phyloP scores from a whole-genome alignment of 1,139 yeast species.

The Tardiomyces digboiensis region DNA sequence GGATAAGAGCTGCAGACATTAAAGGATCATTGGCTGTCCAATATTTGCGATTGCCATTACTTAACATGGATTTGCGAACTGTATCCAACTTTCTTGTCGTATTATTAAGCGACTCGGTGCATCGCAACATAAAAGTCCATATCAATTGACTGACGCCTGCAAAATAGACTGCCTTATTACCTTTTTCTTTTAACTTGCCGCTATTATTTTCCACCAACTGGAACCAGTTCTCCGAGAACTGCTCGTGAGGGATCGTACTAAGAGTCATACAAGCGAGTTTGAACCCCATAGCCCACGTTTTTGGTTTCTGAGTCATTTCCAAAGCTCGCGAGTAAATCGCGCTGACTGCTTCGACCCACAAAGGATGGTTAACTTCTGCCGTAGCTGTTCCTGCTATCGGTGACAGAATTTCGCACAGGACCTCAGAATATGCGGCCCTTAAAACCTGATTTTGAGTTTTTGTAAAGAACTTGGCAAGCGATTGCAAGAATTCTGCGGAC shows the following conservation, averaged over 20 bases:
- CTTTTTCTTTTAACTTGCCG: constrained; percentile 43
- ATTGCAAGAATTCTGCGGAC: constrained; percentile 78
- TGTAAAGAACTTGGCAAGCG: constrained; percentile 74
- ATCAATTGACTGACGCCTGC: constrained; percentile 61
- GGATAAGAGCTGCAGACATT: constrained; percentile 57
- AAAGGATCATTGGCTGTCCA: constrained; percentile 63
- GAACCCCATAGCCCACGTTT: constrained; percentile 66
- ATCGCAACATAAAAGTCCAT: constrained; percentile 86
- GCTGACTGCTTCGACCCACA: constrained; percentile 80
- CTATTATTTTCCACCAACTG: constrained; percentile 43
- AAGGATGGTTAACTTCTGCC: constrained; percentile 94
- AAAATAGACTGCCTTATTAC: constrained; percentile 38
- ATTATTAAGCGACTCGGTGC: constrained; percentile 81
- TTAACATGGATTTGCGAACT: constrained; percentile 47
- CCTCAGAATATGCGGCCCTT: constrained; percentile 67
- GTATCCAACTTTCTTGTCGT: constrained; percentile 61
- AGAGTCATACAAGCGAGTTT: constrained; percentile 64
- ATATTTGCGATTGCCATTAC: constrained; percentile 48
- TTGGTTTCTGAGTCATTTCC: constrained; percentile 35
- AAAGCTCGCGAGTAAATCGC: constrained; percentile 47
- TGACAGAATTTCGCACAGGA: constrained; percentile 58
- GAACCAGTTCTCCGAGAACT: constrained; percentile 73
- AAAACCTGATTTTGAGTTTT: constrained; percentile 45
- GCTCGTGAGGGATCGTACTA: constrained; percentile 72
- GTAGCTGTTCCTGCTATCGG: constrained; percentile 82